phyloP scores from a whole-genome alignment of 2,329 filamentous ascomycete genomes.

The Xylaria polymorpha region DNA sequence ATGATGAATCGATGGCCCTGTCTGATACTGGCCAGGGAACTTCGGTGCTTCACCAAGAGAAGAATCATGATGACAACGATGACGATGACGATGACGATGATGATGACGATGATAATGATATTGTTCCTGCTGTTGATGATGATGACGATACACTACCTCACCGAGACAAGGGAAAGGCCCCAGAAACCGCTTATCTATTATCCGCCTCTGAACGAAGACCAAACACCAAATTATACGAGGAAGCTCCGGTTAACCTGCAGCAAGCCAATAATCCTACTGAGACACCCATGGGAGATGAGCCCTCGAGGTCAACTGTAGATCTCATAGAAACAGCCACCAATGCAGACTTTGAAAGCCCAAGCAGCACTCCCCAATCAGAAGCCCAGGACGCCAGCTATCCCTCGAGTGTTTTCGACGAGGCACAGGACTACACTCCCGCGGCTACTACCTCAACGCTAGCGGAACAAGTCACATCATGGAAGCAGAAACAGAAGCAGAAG shows the following conservation, averaged over 20 bases:
- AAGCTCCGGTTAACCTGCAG: neutral
- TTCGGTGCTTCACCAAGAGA: neutral
- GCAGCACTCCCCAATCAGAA: constrained; percentile 13
- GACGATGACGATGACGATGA: neutral
- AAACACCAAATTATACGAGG: constrained; percentile 1
- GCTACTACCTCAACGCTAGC: constrained; percentile 5
- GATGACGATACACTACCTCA: neutral
- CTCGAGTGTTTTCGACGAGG: constrained; percentile 29
- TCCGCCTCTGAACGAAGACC: neutral
- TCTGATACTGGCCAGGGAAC: constrained; percentile 1
- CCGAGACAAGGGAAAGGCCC: constrained; percentile 34
- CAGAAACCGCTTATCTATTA: constrained; percentile 10
- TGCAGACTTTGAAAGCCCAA: constrained; percentile 9
- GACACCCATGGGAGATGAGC: neutral
- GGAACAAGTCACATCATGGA: constrained; percentile 23
- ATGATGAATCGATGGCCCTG: constrained; percentile 4
- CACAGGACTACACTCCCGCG: constrained; percentile 9
- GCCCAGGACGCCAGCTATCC: constrained; percentile 24
- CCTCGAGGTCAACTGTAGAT: neutral
- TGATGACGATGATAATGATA: neutral
- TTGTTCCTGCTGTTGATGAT: neutral
- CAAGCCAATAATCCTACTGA: constrained; percentile 10
- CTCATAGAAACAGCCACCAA: constrained; percentile 6
- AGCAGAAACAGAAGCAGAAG: constrained; percentile 40
- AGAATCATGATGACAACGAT: neutral